Conservation (phyloP, 2,329 filamentous ascomycete genomes). For the Tympanopsis confertula region DNA sequence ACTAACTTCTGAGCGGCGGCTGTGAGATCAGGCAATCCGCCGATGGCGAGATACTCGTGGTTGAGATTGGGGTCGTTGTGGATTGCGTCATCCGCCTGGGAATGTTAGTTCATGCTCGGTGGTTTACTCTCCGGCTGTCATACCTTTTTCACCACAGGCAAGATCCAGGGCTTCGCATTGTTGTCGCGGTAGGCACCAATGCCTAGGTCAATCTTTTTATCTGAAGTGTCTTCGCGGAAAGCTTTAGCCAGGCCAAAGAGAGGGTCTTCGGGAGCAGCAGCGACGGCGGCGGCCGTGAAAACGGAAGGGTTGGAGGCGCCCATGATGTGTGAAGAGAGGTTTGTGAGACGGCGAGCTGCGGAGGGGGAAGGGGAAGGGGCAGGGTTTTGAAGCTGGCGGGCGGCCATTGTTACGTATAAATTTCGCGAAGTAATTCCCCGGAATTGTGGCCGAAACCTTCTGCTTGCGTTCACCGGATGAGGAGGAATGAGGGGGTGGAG, state of each 20-base stretch:
- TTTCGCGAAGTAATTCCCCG: no score
- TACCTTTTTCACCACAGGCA: constrained; percentile 95
- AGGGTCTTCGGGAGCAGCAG: constrained; percentile 86
- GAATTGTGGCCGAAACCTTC: no score
- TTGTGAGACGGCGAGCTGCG: not conserved
- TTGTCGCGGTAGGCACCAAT: constrained; percentile 92
- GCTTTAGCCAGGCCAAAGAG: constrained; percentile 87
- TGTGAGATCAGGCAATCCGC: constrained; percentile 76
- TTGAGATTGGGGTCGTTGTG: constrained; percentile 82
- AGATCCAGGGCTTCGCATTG: constrained; percentile 91
- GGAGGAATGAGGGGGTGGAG: no score
- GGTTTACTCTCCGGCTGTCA: constrained; percentile 12
- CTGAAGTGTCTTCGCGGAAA: constrained; percentile 65
- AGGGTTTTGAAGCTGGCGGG: not conserved
- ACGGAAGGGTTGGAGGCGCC: constrained; percentile 23
- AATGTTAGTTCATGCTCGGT: not conserved
- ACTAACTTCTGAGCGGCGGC: constrained; percentile 84
- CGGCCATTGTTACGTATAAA: not conserved
- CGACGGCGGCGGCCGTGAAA: constrained; percentile 68
- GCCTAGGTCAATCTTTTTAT: constrained; percentile 85
- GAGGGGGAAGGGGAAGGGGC: not conserved
- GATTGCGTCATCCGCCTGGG: constrained; percentile 56
- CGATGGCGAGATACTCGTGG: constrained; percentile 97
- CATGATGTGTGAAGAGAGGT: constrained; percentile 1
- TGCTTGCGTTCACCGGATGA: not conserved